Conservation (phyloP, 202 grass and related monocot genomes). For the Schoenoplectus triqueter region DNA sequence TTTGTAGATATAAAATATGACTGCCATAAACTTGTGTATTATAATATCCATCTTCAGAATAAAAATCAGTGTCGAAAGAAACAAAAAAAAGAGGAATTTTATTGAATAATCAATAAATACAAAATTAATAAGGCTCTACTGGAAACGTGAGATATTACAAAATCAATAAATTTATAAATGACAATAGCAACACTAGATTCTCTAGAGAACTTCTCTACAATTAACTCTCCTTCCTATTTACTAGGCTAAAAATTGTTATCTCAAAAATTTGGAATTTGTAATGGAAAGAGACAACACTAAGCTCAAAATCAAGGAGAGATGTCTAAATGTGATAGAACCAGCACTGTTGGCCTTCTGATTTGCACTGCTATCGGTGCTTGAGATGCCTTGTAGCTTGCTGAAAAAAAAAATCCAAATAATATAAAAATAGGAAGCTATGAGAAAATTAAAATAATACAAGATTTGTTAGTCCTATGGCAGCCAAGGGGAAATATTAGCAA, state of each 20-base stretch:
- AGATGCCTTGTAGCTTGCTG: constrained; percentile 62
- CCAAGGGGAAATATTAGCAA: background rate
- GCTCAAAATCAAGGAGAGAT: constrained; percentile 57
- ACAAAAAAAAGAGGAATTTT: background rate
- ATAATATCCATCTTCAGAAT: constrained; percentile 5
- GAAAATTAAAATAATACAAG: constrained; percentile 1
- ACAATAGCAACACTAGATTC: background rate
- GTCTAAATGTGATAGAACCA: constrained; percentile 48
- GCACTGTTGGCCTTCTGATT: constrained; percentile 45
- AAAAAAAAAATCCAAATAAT: constrained; percentile 23
- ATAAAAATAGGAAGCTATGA: background rate
- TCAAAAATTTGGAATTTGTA: constrained; percentile 63
- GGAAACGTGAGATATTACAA: constrained; percentile 36
- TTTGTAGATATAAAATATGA: too few relatives aligned
- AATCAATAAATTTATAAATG: constrained; percentile 41
- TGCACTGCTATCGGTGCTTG: constrained; percentile 36
- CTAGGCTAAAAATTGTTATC: constrained; percentile 41
- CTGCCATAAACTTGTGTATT: background rate
- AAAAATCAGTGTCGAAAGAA: background rate
- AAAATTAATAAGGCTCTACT: constrained; percentile 34
- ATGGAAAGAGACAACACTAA: constrained; percentile 40
- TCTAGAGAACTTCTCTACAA: constrained; percentile 25
- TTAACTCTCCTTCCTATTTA: constrained; percentile 15
- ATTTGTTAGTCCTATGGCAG: background rate
- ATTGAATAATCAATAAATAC: constrained; percentile 42